These are phyloP conservation scores for Podaxis sp. DNA, from an alignment of 768 basidiomycete species.

Conservation along the genomic window DNA sequence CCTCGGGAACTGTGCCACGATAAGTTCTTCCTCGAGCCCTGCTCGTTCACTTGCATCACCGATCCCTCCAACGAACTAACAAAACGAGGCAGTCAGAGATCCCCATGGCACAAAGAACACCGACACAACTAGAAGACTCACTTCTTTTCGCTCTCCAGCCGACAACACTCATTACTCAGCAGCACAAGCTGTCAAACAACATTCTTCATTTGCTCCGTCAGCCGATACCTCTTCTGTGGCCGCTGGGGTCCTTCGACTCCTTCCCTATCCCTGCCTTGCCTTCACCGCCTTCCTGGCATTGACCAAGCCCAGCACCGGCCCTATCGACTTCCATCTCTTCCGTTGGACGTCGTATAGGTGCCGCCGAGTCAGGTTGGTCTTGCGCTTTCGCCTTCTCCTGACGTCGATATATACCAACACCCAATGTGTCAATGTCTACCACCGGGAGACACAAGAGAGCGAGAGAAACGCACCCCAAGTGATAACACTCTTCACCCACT, in stretches of 20 bases:
- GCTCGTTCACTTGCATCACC: conserved; percentile 73
- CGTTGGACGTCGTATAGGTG: conserved; percentile 42
- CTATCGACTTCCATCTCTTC: conserved; percentile 35
- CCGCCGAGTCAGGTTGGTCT: conserved; percentile 29
- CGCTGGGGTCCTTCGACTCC: conserved; percentile 46
- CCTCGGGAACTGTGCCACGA: conserved; percentile 78
- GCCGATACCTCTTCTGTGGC: conserved; percentile 72
- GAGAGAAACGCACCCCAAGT: conserved; percentile 57
- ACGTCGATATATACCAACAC: background rate
- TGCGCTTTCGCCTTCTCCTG: conserved; percentile 3
- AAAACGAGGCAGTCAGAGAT: background rate
- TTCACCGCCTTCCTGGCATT: conserved; percentile 20
- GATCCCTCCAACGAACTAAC: conserved; percentile 58
- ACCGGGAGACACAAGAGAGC: conserved; percentile 21
- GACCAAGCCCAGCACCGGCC: conserved; percentile 15
- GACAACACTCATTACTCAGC: conserved; percentile 80
- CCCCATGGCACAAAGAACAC: background rate
- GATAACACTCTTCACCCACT: conserved; percentile 68
- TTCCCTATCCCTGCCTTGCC: conserved; percentile 27
- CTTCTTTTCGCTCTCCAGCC: conserved; percentile 51
- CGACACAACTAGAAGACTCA: conserved; percentile 23
- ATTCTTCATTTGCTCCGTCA: conserved; percentile 79
- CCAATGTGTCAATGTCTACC: conserved; percentile 30
- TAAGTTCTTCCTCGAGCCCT: conserved; percentile 77
- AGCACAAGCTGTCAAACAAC: conserved; percentile 79